Base-by-base conservation (phyloP, 2,329 filamentous ascomycete species). In the Stemphylium beticola region DNA sequence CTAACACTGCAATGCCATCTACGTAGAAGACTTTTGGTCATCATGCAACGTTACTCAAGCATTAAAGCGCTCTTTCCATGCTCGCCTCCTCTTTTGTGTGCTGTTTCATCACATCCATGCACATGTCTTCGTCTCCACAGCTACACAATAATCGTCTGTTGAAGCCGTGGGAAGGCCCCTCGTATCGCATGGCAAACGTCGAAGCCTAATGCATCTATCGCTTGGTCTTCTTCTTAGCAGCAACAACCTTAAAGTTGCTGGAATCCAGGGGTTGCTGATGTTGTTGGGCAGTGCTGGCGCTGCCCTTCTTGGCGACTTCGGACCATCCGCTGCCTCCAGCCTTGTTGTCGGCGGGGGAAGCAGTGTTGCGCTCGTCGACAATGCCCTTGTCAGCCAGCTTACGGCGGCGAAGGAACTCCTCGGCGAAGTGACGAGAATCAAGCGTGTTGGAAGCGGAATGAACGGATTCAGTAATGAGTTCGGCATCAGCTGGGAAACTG, bases 271-370 rank as follows among this genome's bases (percentile, higher is more conserved):
- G 57, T 31, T 61, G 59, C 66, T 65, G 63, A 55, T 74, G 73
- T 57, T 74, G 77, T 55, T 71, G 71, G 49, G 74, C 72, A 74
- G 73, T 65, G 67, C 70, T 44, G 78, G 80, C 20, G 85, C 89
- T 83, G 92, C 90, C 89, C 82, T 97, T 97, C 87, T 98, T 98
- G 1, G 95, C 95, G 47, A 99, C 95, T 78, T 98, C 95, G 66
- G 84, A 96, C 95, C 95, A 99, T 17, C 93, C 93, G 50, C 90
- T 87, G 62, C 81, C 79, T 4, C 67, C 68, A 12, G 68, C 67
- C 49, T 72, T 76, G 61, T 74, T 79, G 57, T 68, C 75, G 47
- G 69, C 82, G 71, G 58, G 78, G 31, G 80, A 82, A 3, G 85
- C 83, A 49, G 78, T 83, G 32, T 79, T 78, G 14, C 86, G 82